Percentiles rank a stretch among this genome's conserved stretches.
Conservation (phyloP, 352 stramenopile genomes). For the Peronosclerospora sorghi region DNA sequence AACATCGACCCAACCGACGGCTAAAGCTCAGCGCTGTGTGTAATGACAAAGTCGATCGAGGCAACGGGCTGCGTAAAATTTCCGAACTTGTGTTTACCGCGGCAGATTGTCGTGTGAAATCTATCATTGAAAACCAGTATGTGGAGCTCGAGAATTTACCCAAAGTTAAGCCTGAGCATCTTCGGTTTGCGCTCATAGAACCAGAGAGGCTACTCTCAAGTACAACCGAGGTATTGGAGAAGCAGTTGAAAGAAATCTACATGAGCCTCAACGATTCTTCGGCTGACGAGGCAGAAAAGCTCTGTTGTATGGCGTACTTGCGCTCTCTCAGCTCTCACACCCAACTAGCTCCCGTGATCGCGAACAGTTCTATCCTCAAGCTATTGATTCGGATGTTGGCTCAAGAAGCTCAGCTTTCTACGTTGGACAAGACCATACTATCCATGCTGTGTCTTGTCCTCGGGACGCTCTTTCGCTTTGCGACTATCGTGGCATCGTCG, state of each 20-base stretch:
- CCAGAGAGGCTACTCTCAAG: constrained; percentile 33
- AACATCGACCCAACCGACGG: neutral
- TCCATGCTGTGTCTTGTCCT: constrained; percentile 48
- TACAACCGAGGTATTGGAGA: constrained; percentile 41
- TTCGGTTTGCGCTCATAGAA: constrained; percentile 30
- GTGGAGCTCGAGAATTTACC: constrained; percentile 31
- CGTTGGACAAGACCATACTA: constrained; percentile 14
- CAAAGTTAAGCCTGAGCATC: constrained; percentile 10
- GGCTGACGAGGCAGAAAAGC: constrained; percentile 22
- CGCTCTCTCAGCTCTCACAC: constrained; percentile 38
- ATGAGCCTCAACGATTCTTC: constrained; percentile 37
- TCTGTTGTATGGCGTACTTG: constrained; percentile 47
- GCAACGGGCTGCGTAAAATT: constrained; percentile 28
- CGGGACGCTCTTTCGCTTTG: constrained; percentile 54
- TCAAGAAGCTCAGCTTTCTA: constrained; percentile 12
- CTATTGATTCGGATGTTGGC: constrained; percentile 46
- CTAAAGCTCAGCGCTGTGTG: constrained; percentile 21
- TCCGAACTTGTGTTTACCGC: constrained; percentile 51
- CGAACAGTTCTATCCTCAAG: constrained; percentile 69
- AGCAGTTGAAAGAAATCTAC: constrained; percentile 69
- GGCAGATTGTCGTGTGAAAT: constrained; percentile 43
- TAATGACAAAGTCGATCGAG: constrained; percentile 20
- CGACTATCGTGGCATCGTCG: constrained; percentile 56
- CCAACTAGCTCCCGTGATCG: constrained; percentile 66
- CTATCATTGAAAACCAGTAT: constrained; percentile 45